phyloP scores from a whole-genome alignment of 164 flowering plant genomes.

The Kingdonia uniflora region DNA sequence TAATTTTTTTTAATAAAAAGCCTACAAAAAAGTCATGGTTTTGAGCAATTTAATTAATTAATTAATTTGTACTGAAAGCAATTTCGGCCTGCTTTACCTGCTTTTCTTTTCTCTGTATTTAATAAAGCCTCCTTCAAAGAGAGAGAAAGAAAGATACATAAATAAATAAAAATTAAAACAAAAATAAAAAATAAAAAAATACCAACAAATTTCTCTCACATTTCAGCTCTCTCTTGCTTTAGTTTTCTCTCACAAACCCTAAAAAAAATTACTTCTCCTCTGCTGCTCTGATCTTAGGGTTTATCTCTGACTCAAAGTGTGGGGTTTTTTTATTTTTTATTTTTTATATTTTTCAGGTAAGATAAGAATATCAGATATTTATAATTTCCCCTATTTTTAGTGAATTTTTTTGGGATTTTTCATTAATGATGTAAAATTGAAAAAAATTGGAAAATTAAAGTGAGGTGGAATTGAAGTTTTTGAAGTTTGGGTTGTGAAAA shows the following conservation, averaged over 20 bases:
- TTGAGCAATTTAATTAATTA: neutral
- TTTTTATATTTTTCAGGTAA: constrained; percentile 18
- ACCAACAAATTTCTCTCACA: constrained; percentile 4
- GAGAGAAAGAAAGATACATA: too few relatives aligned
- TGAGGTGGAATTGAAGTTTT: too few relatives aligned
- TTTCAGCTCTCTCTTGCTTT: constrained; percentile 4
- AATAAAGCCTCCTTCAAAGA: constrained; percentile 4
- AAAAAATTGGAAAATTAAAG: too few relatives aligned
- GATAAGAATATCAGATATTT: constrained; percentile 9
- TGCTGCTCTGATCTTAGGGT: too few relatives aligned
- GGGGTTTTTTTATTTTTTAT: constrained; percentile 9
- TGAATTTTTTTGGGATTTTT: too few relatives aligned
- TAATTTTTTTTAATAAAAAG: too few relatives aligned
- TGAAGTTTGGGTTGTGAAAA: too few relatives aligned
- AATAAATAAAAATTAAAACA: constrained; percentile 6
- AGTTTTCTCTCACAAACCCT: constrained; percentile 11
- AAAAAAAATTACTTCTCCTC: constrained; percentile 3
- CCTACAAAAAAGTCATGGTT: too few relatives aligned
- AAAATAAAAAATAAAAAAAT: constrained; percentile 7
- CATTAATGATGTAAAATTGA: too few relatives aligned
- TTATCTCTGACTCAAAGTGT: too few relatives aligned
- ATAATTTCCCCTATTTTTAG: neutral
- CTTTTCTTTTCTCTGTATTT: too few relatives aligned
- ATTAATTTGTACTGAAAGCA: constrained; percentile 15
- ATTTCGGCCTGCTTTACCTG: constrained; percentile 28